Evolutionary conservation across 176 grass and related monocot genomes (phyloP), one percentile per base, ranked within the genome.

Genomic region (Triticum aestivum): DNA sequence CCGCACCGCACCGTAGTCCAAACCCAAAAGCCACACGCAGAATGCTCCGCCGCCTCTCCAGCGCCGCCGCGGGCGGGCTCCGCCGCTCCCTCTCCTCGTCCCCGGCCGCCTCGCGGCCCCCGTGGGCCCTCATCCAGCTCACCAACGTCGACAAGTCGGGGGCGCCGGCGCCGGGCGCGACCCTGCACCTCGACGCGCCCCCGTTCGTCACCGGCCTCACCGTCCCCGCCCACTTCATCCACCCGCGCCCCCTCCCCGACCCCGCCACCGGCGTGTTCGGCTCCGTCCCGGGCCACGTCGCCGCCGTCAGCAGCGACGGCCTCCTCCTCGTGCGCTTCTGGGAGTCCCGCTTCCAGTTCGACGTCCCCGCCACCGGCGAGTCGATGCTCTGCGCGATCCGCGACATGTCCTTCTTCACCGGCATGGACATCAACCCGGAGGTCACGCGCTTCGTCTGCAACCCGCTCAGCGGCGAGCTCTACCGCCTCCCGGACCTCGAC

Each of bases 391-490:
- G 8, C 6, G 14, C 32, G 14, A 9, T 69, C 8, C 66, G 0
- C 66, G 0, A 35, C 32, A 0, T 49, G 5, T 73, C 69, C 71
- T 27, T 2, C 71, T 47, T 13, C 21, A 2, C 33, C 44, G 6
- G 24, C 23, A 0, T 11, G 71, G 71, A 49, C 4, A 1, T 4
- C 1, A 11, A 42, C 5, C 61, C 61, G n/a, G 79, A 87, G 23
- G 3, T 56, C 59, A 59, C 79, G 44, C 79, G 61, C 23, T 87
- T 76, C 79, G 45, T 87, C 61, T 41, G 23, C 69, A 82, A 81
- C 85, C 69, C 78, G 14, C 58, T 87, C 85, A 81, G 21, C 78
- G 85, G 58, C 78, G 35, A 81, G 86, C 35, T 87, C 14, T 66
- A 58, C 61, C 70, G 69, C 61, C 86, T 88, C 79, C 78, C 64